These are phyloP conservation scores for Penicillium canescens DNA, from an alignment of 495 filamentous ascomycete species.

Conservation along the genomic window DNA sequence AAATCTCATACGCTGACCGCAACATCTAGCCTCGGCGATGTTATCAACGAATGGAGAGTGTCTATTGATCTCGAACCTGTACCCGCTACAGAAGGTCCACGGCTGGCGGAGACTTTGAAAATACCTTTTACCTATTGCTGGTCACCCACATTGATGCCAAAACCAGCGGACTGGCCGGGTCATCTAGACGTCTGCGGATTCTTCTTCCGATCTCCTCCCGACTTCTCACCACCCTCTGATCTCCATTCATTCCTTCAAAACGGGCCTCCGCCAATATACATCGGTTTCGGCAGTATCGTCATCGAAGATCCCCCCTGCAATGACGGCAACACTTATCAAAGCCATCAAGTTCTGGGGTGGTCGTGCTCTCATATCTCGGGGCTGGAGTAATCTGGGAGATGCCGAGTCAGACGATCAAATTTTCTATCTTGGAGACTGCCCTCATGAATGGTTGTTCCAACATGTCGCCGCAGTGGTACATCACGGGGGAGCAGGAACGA, in stretches of 20 bases:
- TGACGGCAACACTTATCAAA: constrained; percentile 51
- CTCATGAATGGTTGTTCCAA: constrained; percentile 64
- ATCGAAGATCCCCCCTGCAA: constrained; percentile 55
- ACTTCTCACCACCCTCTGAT: constrained; percentile 49
- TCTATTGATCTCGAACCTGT: constrained; percentile 50
- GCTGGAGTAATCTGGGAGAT: constrained; percentile 57
- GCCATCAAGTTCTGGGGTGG: constrained; percentile 48
- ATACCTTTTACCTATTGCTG: constrained; percentile 63
- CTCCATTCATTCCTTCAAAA: constrained; percentile 47
- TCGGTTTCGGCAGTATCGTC: constrained; percentile 65
- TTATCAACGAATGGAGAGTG: constrained; percentile 53
- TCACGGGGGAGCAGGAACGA: constrained; percentile 63
- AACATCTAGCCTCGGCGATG: constrained; percentile 40
- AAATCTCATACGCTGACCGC: neutral
- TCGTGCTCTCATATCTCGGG: constrained; percentile 57
- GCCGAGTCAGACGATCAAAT: constrained; percentile 43
- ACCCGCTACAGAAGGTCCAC: constrained; percentile 22
- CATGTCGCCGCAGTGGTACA: constrained; percentile 59
- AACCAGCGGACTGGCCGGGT: constrained; percentile 56
- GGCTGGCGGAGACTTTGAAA: constrained; percentile 35
- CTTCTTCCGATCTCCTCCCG: constrained; percentile 49
- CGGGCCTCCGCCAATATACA: constrained; percentile 58
- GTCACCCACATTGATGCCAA: constrained; percentile 59
- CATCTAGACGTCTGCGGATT: constrained; percentile 55
- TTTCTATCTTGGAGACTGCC: constrained; percentile 54